Conservation (phyloP, 768 basidiomycete genomes). For the Porpolomopsis calyptriformis region DNA sequence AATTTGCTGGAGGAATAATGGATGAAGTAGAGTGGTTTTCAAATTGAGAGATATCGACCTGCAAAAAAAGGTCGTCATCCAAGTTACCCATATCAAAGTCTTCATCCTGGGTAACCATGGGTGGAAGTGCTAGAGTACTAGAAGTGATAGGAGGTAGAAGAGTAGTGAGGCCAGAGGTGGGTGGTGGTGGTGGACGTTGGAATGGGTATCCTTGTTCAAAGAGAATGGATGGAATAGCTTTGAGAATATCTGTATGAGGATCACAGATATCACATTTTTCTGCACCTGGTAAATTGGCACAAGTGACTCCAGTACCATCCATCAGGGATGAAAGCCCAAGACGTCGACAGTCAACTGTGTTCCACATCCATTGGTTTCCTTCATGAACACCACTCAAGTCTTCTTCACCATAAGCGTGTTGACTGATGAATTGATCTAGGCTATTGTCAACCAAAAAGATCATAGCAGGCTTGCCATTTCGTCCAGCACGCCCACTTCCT, state of each 20-base stretch:
- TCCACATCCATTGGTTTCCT: neutral
- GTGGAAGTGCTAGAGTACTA: too few species aligned
- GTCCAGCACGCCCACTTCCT: neutral
- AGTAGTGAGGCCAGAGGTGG: neutral
- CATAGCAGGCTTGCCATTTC: neutral
- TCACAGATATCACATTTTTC: neutral
- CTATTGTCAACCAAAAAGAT: neutral
- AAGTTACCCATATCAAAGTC: too few species aligned
- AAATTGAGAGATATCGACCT: too few species aligned
- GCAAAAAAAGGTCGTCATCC: too few species aligned
- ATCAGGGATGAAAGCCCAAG: neutral
- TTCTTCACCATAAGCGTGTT: neutral
- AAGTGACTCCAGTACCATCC: neutral
- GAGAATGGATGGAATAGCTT: too few species aligned
- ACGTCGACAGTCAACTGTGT: neutral
- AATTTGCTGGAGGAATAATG: neutral
- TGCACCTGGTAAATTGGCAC: neutral
- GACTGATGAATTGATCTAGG: neutral
- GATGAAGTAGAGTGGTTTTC: too few species aligned
- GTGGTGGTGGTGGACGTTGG: neutral
- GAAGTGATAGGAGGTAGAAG: too few species aligned
- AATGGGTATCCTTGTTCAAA: neutral
- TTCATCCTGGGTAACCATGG: too few species aligned
- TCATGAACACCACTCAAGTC: neutral
- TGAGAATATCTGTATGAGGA: neutral